Conservation (phyloP, 2,329 filamentous ascomycete genomes). For the Fusarium udum region DNA sequence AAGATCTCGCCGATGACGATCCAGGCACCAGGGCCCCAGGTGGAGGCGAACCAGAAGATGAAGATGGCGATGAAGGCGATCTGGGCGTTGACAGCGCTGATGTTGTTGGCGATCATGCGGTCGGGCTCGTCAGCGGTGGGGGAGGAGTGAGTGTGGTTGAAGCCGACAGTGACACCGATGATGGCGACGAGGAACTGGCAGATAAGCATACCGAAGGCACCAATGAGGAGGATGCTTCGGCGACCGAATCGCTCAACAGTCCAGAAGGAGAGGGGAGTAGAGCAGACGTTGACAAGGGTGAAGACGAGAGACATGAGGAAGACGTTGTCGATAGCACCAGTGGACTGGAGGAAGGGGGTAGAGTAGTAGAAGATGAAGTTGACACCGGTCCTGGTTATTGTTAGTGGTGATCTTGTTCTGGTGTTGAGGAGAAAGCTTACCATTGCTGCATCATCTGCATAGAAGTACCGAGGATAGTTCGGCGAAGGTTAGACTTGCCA, state of each 20-base stretch:
- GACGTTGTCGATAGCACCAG: slow-evolving; percentile 77
- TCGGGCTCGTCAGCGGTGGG: slow-evolving; percentile 49
- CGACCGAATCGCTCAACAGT: slow-evolving; percentile 85
- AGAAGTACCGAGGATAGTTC: slow-evolving; percentile 71
- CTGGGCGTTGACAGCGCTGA: slow-evolving; percentile 65
- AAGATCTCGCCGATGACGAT: slow-evolving; percentile 90
- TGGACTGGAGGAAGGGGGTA: slow-evolving; percentile 83
- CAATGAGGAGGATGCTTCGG: slow-evolving; percentile 80
- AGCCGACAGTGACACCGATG: slow-evolving; percentile 70
- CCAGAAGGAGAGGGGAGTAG: slow-evolving; percentile 88
- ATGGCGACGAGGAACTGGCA: slow-evolving; percentile 91
- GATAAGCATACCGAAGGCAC: slow-evolving; percentile 82
- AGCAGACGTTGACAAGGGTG: slow-evolving; percentile 86
- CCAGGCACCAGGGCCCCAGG: slow-evolving; percentile 87
- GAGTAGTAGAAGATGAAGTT: slow-evolving; percentile 95
- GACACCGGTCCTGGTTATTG: slow-evolving; percentile 74
- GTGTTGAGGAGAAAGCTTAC: slow-evolving; percentile 31
- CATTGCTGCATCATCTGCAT: slow-evolving; percentile 85
- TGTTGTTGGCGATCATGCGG: slow-evolving; percentile 59
- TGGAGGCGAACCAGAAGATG: slow-evolving; percentile 91
- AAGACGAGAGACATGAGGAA: slow-evolving; percentile 89
- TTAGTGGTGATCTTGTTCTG: slow-evolving; percentile 1
- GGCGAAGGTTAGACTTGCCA: slow-evolving; percentile 51
- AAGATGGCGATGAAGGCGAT: slow-evolving; percentile 92
- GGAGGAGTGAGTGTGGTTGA: slow-evolving; percentile 59